Base-by-base conservation (phyloP, 2,329 filamentous ascomycete species). In the Ophiostoma ulmi region DNA sequence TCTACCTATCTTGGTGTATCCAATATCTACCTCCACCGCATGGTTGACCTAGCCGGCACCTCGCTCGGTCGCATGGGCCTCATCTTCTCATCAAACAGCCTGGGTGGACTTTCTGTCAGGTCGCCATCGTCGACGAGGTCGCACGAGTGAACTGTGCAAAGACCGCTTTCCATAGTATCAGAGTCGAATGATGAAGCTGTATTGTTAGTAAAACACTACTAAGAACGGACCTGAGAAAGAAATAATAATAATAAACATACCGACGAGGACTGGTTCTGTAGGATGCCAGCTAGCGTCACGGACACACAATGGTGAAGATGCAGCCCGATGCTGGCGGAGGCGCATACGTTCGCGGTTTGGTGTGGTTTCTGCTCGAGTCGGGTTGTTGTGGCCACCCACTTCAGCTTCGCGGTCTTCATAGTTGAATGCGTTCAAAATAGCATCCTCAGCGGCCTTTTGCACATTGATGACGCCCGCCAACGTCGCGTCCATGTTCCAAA, bases 211-310 rank as follows among this genome's bases (percentile, higher is more conserved):
- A 17, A 2, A 3, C n/a, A 20, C 17, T 8, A 20, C 17, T 8
- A 48, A 31, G 22, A 4, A 31, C 11, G 58, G 35, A 4, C 14
- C 1, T 67, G n/a, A 44, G 6, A 22, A 63, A 7, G 6, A 71
- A 22, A 35, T n/a, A 11, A 13, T 72, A 41, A 4, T 31, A 31
- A 31, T 31, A 70, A 48, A 82, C 84, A 80, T 77, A 87, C 85
- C 85, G 76, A 85, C 93, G 73, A 97, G 83, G 58, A 97, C 84
- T 0, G 93, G 93, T 1, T 91, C 92, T 74, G 85, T 90, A 0
- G 94, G 94, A 81, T 97, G 93, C 94, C 94, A 97, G 77, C 90
- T 93, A 31, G 91, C 92, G 82, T 97, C 94, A 44, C 94, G 85
- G 26, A 97, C 92, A 74, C 92, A 92, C 0, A 92, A 93, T 73